Conservation (phyloP, 352 stramenopile species). For the Pythium rishiriense region DNA sequence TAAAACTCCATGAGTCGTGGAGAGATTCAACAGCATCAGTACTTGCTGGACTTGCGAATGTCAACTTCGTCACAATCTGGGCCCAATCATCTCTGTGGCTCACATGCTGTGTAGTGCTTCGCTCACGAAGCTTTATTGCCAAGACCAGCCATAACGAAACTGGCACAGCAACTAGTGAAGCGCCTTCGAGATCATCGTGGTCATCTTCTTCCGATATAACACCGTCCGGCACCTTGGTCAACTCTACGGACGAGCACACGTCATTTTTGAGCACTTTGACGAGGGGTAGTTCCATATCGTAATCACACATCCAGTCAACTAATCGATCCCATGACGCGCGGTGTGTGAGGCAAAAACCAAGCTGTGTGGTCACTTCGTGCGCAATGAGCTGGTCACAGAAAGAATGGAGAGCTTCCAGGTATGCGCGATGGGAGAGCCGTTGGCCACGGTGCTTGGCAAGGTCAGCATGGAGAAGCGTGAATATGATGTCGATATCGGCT, state of each 20-base stretch:
- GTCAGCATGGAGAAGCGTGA: conserved; percentile 22
- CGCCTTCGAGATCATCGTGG: not conserved
- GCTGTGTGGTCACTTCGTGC: conserved; percentile 3
- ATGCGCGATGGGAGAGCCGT: conserved; percentile 12
- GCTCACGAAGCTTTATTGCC: conserved; percentile 6
- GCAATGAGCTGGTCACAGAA: conserved; percentile 21
- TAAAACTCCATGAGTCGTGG: conserved; percentile 6
- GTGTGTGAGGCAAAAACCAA: conserved; percentile 9
- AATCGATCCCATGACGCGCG: conserved; percentile 12
- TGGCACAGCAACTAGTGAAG: conserved; percentile 5
- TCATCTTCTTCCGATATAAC: not conserved
- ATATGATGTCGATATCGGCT: conserved; percentile 23
- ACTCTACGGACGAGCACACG: conserved; percentile 7
- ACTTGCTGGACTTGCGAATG: not conserved
- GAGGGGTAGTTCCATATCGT: conserved; percentile 10
- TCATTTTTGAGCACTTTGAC: conserved; percentile 12
- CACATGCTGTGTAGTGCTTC: not conserved
- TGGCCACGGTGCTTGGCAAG: conserved; percentile 1
- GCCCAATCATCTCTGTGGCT: not conserved
- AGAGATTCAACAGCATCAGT: not conserved
- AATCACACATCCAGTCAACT: conserved; percentile 25
- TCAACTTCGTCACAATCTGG: not conserved
- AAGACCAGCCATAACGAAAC: conserved; percentile 22
- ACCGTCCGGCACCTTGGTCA: not conserved
- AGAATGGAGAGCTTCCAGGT: conserved; percentile 1